These are phyloP conservation scores for Selaginella tamariscina DNA, from an alignment of 75 land plant species.

Conservation along the genomic window DNA sequence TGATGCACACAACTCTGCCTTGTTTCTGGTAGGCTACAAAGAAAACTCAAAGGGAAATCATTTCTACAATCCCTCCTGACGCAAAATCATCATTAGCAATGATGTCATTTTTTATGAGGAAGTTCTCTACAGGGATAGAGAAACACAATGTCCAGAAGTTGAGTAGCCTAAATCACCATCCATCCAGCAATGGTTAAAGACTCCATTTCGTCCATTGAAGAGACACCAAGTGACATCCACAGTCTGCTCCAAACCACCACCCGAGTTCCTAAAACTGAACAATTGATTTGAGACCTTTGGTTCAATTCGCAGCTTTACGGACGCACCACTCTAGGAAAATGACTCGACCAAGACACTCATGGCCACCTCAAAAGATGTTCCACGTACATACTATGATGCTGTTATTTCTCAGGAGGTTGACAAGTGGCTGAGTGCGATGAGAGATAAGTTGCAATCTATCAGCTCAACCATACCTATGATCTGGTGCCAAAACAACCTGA, in stretches of 20 bases:
- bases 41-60: neutral
- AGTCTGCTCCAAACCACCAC: neutral
- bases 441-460: neutral
- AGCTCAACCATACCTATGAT: neutral
- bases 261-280: neutral
- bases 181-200: neutral
- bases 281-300: neutral
- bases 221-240: neutral
- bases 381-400: neutral
- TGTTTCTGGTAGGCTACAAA: neutral
- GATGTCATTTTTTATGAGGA: neutral
- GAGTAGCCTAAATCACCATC: neutral
- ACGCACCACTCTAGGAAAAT: neutral
- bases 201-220: neutral
- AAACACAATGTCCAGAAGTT: neutral
- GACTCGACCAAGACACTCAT: neutral
- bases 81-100: neutral
- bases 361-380: neutral
- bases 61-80: neutral
- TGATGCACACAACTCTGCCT: neutral
- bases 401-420: neutral
- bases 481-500: neutral
- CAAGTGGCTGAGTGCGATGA: neutral
- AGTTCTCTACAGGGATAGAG: neutral
- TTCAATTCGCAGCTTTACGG: neutral